These are phyloP conservation scores for Saccharomycopsis crataegensis DNA, from an alignment of 1,139 yeast genomes.

Conservation along the genomic window DNA sequence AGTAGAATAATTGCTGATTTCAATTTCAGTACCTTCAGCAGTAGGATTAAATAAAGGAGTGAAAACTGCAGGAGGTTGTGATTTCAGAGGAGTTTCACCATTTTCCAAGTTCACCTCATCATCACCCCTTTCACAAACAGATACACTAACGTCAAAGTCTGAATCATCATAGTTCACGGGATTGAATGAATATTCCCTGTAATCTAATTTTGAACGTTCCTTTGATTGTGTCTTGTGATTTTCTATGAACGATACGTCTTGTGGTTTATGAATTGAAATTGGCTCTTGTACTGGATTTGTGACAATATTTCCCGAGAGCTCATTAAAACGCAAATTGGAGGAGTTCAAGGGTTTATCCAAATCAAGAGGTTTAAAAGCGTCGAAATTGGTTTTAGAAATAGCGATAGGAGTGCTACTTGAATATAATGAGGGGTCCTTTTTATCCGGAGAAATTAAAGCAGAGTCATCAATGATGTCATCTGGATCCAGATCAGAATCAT, in stretches of 20 bases:
- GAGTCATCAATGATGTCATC: conserved; percentile 10
- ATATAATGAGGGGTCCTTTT: conserved; percentile 19
- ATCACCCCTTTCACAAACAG: conserved; percentile 9
- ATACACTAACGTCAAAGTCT: conserved; percentile 17
- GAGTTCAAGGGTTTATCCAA: neutral
- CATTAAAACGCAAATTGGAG: too few species aligned
- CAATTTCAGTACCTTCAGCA: conserved; percentile 6
- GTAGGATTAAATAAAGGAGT: conserved; percentile 15
- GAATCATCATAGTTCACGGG: conserved; percentile 19
- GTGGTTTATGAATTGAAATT: neutral
- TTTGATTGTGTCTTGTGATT: neutral
- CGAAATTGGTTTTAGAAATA: neutral
- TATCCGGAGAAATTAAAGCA: conserved; percentile 18
- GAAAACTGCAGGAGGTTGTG: neutral
- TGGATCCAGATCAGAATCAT: neutral
- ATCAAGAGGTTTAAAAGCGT: neutral
- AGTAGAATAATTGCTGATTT: neutral
- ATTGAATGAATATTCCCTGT: conserved; percentile 15
- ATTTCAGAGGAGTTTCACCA: too few species aligned
- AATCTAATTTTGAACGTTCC: conserved; percentile 13
- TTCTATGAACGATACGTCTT: neutral
- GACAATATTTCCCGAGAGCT: too few species aligned
- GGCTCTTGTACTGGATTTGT: neutral
- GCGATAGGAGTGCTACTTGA: conserved; percentile 9
- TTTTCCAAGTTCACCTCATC: neutral